phyloP scores from a whole-genome alignment of 176 grass and related monocot species.

The Paspalum notatum region DNA sequence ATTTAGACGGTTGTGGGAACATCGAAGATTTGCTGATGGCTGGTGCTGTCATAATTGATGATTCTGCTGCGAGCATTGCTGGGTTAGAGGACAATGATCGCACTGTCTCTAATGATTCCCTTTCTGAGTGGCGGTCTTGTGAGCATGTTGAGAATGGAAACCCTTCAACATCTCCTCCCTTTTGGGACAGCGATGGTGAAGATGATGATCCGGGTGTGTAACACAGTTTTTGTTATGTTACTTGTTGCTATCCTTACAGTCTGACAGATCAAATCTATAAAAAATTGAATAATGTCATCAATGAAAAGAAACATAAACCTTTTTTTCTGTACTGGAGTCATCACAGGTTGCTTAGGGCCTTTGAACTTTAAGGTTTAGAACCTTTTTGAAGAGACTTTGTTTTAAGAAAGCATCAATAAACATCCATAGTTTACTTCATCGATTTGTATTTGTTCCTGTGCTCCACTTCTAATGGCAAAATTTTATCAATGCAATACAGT shows the following conservation, averaged over 20 bases:
- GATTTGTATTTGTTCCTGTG: not conserved
- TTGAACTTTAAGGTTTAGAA: not conserved
- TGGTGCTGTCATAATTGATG: conserved; percentile 48
- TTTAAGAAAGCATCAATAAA: not conserved
- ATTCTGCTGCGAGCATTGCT: conserved; percentile 46
- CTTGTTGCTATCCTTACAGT: not conserved
- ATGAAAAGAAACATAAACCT: not conserved
- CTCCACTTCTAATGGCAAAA: not conserved
- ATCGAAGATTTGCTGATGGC: conserved; percentile 50
- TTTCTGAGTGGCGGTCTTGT: conserved; percentile 53
- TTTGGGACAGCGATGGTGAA: conserved; percentile 67
- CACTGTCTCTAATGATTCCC: conserved; percentile 45
- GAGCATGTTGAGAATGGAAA: conserved; percentile 75
- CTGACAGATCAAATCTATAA: not conserved
- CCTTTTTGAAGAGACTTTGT: not conserved
- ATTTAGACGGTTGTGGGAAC: not conserved
- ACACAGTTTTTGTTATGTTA: conserved; percentile 3
- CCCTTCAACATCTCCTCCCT: conserved; percentile 78
- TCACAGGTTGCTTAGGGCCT: conserved; percentile 14
- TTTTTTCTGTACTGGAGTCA: conserved; percentile 11
- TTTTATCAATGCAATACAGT: not conserved
- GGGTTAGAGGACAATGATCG: conserved; percentile 39
- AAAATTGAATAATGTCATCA: not conserved
- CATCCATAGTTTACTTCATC: conserved; percentile 9
- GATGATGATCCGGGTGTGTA: conserved; percentile 63